Evolutionary conservation across 768 basidiomycete genomes (phyloP), one percentile per base, ranked within the genome.

Genomic region (Kwoniella heveanensis): DNA sequence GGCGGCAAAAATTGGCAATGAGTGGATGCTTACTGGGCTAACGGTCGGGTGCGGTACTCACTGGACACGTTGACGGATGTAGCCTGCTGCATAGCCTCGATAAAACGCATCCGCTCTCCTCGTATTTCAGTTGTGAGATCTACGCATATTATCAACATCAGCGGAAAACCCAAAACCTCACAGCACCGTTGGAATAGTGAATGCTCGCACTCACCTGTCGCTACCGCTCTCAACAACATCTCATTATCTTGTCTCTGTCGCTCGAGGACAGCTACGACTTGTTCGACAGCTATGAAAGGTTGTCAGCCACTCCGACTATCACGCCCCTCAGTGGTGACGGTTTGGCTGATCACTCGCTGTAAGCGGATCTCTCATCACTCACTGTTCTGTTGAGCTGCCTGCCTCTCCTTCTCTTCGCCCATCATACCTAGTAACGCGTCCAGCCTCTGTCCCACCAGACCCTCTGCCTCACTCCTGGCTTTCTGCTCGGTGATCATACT

Each of bases 61-160:
- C 90, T 82, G 77, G 90, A 88, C 1, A 94, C 87, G 67, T 93
- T 92, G 70, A 94, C 90, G 1, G 86, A 86, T 0, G 92, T 94
- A 0, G 91, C 92, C 69, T 92, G 89, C 76, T 90, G 90, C 91
- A 93, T 94, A n/a, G 92, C 91, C 71, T 94, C 92, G 5, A 93
- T 90, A 70, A 94, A 93, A 6, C 90, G 83, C 57, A 93, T 80
- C 51, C 91, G 81, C 79, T 93, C 91, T 0, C 92, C 91, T 56
- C 88, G 87, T 57, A 94, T 92, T 69, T 93, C 92, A 60, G 85
- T 84, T 2, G 88, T 88, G 22, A 94, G 84, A 75, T 91, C 91
- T 90, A 69, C 19, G 26, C n/a, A n/a, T 29, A 30, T 30, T 21
- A 21, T 49, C 12, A 52, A 24, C 51, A 22, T 36, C 53, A 13